Conservation (phyloP, 169 alveolate genomes). For the Besnoitia besnoiti region DNA sequence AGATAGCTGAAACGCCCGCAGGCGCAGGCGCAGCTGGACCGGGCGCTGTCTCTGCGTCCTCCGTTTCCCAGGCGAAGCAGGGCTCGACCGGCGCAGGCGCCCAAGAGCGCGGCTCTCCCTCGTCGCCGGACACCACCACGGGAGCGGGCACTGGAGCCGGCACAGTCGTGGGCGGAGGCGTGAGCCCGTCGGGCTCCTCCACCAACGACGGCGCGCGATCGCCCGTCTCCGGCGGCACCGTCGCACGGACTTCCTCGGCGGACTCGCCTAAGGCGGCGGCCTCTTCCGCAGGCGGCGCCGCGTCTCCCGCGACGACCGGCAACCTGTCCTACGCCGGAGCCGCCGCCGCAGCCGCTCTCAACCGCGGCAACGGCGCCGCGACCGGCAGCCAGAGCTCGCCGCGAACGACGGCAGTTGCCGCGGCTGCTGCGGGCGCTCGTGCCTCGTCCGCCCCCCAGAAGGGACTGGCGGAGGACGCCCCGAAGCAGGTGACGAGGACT, state of each 20-base stretch:
- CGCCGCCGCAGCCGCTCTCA: slow-evolving; percentile 1
- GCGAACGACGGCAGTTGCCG: too few species aligned
- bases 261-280: background rate
- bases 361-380: slow-evolving; percentile 2
- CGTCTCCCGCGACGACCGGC: background rate
- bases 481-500: background rate
- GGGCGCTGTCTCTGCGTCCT: too few species aligned
- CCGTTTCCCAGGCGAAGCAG: too few species aligned
- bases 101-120: background rate
- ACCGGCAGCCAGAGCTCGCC: too few species aligned
- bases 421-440: background rate
- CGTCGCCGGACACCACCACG: background rate
- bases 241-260: background rate
- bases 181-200: background rate
- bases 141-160: background rate
- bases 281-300: background rate
- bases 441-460: background rate
- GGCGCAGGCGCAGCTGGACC: too few species aligned
- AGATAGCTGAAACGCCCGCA: background rate
- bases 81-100: background rate
- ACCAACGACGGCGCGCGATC: background rate
- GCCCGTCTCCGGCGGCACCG: background rate
- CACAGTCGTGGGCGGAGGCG: background rate
- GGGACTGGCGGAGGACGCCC: background rate
- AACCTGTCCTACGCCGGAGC: slow-evolving; percentile 8